Evolutionary conservation across 1,139 yeast genomes (phyloP), one percentile per base, ranked within the genome.

Genomic region (Suhomyces kunorum): DNA sequence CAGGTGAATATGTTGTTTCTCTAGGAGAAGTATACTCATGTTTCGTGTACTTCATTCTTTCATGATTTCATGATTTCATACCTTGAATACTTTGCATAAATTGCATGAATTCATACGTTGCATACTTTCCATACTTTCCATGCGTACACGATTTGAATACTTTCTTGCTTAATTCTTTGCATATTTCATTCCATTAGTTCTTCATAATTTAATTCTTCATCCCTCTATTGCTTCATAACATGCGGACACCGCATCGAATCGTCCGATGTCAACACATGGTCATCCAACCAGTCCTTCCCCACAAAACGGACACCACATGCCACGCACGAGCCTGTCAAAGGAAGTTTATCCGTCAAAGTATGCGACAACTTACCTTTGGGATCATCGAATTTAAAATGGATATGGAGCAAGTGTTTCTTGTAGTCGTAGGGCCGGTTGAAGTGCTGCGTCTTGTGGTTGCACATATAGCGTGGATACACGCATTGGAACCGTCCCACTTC

Each of bases 341-440:
- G 74, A 17, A 71, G 51, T 46, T 71, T 72, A 39, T 71, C 76
- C 0, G 75, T 70, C 42, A 72, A 60, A 18, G 71, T 72, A 36
- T 67, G 66, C 2, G 73, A 71, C 3, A 68, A 52, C 44, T 66
- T 69, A 9, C 74, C 76, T 42, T 59, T 57, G 14, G 75, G 71
- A 46, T 71, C 73, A 47, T 72, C 76, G 43, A 72, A 72, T 39
- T 54, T 58, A 52, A 72, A 72, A 48, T 72, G 78, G 47, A 65
- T 62, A 45, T 71, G 76, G 28, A 72, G 59, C 37, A 72, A 55
- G 48, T 72, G 78, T 42, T 72, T 72, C 46, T 72, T 72, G 59
- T 68, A 72, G 52, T 72, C 78, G 48, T 72, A 72, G 2, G 78
- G 78, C 31, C 78, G 59, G 50, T 72, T 72, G 46, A 72, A 72